Percentiles rank a stretch among this genome's conserved stretches.
Conservation (phyloP, 2,329 filamentous ascomycete species). For the Blastomyces parvus region DNA sequence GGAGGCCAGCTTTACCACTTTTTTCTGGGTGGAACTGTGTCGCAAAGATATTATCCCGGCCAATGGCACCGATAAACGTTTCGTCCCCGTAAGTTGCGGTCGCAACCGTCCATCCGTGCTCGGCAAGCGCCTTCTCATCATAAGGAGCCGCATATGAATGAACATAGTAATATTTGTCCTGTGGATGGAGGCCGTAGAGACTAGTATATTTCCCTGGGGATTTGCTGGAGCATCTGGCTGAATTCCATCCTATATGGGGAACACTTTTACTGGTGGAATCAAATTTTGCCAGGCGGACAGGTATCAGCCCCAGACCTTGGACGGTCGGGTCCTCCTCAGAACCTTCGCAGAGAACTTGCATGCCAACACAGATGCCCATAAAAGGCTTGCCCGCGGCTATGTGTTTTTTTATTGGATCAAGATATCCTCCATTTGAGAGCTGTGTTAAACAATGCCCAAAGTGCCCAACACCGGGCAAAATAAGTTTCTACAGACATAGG, state of each 20-base stretch:
- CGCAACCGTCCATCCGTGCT: constrained; percentile 82
- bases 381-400: constrained; percentile 90
- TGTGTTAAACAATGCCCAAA: constrained; percentile 92
- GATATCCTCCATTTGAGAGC: constrained; percentile 69
- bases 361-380: constrained; percentile 92
- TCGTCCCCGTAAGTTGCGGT: constrained; percentile 80
- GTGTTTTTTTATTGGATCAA: constrained; percentile 71
- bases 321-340: constrained; percentile 68
- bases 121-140: constrained; percentile 60
- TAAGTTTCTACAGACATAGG: constrained; percentile 59
- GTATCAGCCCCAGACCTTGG: constrained; percentile 66
- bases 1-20: constrained; percentile 78
- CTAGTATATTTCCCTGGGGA: constrained; percentile 38
- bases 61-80: constrained; percentile 83
- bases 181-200: constrained; percentile 68
- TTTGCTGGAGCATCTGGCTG: constrained; percentile 51
- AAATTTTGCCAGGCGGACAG: constrained; percentile 64
- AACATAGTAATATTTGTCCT: constrained; percentile 97
- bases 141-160: constrained; percentile 88
- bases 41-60: constrained; percentile 73
- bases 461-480: constrained; percentile 92
- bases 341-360: constrained; percentile 81
- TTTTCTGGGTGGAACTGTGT: constrained; percentile 99
- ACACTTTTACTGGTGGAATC: constrained; percentile 71
- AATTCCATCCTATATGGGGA: constrained; percentile 99